phyloP scores from a whole-genome alignment of 805 yeast species.

The Teunomyces gatunensis region DNA sequence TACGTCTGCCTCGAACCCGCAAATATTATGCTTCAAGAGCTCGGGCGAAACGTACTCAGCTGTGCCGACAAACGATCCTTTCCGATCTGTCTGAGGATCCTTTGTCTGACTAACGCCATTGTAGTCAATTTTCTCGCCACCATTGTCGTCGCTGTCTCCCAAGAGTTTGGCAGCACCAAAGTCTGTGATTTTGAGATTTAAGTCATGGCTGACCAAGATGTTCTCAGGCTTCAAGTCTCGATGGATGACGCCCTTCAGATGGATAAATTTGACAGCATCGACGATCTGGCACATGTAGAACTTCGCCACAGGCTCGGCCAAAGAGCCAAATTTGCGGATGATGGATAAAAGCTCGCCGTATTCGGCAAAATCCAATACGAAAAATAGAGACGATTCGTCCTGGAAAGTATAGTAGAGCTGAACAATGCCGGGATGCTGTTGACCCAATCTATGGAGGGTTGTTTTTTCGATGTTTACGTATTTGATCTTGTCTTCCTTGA shows the following conservation, averaged over 20 bases:
- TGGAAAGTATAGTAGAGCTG: conserved; percentile 92
- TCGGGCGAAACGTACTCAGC: conserved; percentile 98
- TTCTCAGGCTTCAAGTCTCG: conserved; percentile 95
- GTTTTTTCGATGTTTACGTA: conserved; percentile 95
- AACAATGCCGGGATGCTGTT: conserved; percentile 89
- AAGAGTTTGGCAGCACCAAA: conserved; percentile 95
- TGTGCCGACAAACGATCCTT: conserved; percentile 88
- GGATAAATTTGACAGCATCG: conserved; percentile 90
- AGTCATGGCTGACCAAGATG: conserved; percentile 77
- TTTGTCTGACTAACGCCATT: conserved; percentile 21
- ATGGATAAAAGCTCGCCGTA: conserved; percentile 89
- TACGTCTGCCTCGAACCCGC: conserved; percentile 82
- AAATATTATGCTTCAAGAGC: conserved; percentile 67
- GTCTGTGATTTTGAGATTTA: conserved; percentile 89
- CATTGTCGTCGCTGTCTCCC: conserved; percentile 31
- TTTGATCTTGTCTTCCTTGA: conserved; percentile 89
- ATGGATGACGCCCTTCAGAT: conserved; percentile 85
- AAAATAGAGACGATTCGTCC: conserved; percentile 81
- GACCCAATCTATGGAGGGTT: conserved; percentile 81
- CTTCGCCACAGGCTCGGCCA: conserved; percentile 69
- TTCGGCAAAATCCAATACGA: conserved; percentile 90
- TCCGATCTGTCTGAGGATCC: conserved; percentile 27
- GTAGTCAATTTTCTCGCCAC: conserved; percentile 30
- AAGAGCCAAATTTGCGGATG: conserved; percentile 72
- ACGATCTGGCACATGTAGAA: conserved; percentile 84